Evolutionary conservation across 2,329 filamentous ascomycete genomes (phyloP), one percentile per base, ranked within the genome.

Genomic region (Penicillium digitatum): DNA sequence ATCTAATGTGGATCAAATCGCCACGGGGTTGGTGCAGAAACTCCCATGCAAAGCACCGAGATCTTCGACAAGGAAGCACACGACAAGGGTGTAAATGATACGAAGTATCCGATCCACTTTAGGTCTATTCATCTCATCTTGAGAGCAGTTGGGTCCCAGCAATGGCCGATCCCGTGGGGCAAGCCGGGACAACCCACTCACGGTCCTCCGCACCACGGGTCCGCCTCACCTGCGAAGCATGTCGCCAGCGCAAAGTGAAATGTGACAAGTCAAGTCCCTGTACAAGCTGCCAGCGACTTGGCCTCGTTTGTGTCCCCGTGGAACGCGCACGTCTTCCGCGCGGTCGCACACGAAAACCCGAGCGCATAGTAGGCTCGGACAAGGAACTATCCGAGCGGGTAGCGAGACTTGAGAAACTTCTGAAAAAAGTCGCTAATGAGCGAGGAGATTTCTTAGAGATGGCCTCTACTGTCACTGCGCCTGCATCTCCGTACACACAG

Each of bases 261-360:
- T 72, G 69, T 42, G 69, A 71, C 56, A 72, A 72, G 52, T 59
- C 64, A 11, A 62, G 61, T 43, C 69, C 69, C 1, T 72, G 69
- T 39, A 64, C 65, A 10, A 72, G 67, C 47, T 72, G 68, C 39
- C 54, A 61, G 35, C 57, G 64, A 11, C 54, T 64, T 2, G 62
- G 66, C 3, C 55, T 62, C 24, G 54, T 58, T 2, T 71, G 69
- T 39, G 59, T 69, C 18, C 64, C 69, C 5, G 67, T 72, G 11
- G 63, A 72, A 49, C 60, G 70, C 20, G 62, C 67, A 2, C 67
- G 69, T 49, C 59, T 71, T 3, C 69, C 69, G 11, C 66, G 69
- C 16, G 69, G 70, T n/a, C 64, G 67, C 24, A 65, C 64, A 9
- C 62, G 63, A 5, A 61, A 54, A 39, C 18, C 50, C 22, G 57